Percentiles rank a stretch among this genome's conserved stretches.
Evolutionary conservation across 805 yeast genomes (phyloP).

Genomic region (Cyberlindnera samutprakarnensis): DNA sequence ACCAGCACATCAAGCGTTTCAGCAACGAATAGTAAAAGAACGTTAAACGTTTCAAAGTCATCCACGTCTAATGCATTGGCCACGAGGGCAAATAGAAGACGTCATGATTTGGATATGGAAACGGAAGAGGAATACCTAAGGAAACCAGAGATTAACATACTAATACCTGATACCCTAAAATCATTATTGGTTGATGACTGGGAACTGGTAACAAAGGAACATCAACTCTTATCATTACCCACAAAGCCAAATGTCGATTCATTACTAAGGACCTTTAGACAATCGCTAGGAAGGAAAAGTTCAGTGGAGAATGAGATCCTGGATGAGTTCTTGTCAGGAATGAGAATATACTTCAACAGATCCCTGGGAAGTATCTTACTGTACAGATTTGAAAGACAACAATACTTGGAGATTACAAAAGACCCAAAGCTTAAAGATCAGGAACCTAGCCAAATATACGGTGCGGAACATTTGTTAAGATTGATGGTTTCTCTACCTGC

Average conservation of each 20-base stretch:
- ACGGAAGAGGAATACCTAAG: conserved; percentile 19
- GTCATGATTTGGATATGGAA: conserved; percentile 26
- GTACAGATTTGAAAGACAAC: conserved; percentile 73
- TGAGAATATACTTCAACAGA: conserved; percentile 67
- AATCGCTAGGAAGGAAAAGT: conserved; percentile 21
- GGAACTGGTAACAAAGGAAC: conserved; percentile 83
- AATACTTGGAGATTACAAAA: conserved; percentile 47
- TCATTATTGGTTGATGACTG: conserved; percentile 81
- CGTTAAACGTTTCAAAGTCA: conserved; percentile 11
- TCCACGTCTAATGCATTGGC: conserved; percentile 2
- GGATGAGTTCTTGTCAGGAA: conserved; percentile 64
- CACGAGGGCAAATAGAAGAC: conserved; percentile 21
- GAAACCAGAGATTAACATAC: conserved; percentile 38
- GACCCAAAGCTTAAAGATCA: conserved; percentile 26
- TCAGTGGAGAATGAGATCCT: conserved; percentile 37
- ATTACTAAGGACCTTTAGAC: conserved; percentile 47
- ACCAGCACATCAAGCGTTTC: conserved; percentile 19
- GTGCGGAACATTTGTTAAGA: conserved; percentile 76
- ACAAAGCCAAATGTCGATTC: conserved; percentile 42
- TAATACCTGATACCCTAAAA: conserved; percentile 62
- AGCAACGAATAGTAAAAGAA: conserved; percentile 10
- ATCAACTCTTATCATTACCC: conserved; percentile 63
- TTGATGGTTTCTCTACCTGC: conserved; percentile 77
- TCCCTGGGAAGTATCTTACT: conserved; percentile 61
- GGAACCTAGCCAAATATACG: conserved; percentile 49